A percentile compares a stretch with the other conserved stretches of the same genome.
phyloP scores from a whole-genome alignment of 495 filamentous ascomycete genomes.

The Penicillium ucsense region DNA sequence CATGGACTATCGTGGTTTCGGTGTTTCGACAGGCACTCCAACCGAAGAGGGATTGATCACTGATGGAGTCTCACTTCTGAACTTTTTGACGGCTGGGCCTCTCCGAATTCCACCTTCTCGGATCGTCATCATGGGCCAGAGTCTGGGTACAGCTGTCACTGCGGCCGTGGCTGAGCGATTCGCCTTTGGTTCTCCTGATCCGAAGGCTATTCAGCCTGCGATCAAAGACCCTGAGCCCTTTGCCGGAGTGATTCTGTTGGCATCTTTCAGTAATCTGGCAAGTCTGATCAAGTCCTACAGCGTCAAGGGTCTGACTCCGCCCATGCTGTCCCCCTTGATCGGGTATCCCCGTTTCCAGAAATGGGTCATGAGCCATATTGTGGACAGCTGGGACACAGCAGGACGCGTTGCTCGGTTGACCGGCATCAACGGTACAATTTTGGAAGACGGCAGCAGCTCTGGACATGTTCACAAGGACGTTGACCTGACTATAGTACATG shows the following conservation, averaged over 20 bases:
- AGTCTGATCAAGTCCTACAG: slow-evolving; percentile 62
- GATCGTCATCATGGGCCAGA: slow-evolving; percentile 81
- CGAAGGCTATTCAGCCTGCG: slow-evolving; percentile 25
- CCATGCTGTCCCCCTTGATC: slow-evolving; percentile 65
- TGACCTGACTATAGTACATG: slow-evolving; percentile 65
- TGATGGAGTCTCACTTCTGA: slow-evolving; percentile 62
- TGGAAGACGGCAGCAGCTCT: slow-evolving; percentile 10
- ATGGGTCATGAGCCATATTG: slow-evolving; percentile 36
- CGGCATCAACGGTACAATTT: slow-evolving; percentile 14
- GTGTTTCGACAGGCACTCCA: slow-evolving; percentile 67
- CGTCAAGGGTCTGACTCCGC: slow-evolving; percentile 67
- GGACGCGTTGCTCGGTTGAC: slow-evolving; percentile 37
- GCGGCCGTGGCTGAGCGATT: slow-evolving; percentile 63
- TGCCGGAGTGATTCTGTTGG: slow-evolving; percentile 67
- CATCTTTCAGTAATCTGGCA: slow-evolving; percentile 67
- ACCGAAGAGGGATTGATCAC: slow-evolving; percentile 73
- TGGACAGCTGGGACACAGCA: slow-evolving; percentile 48
- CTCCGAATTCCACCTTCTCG: slow-evolving; percentile 50
- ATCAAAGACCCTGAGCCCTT: slow-evolving; percentile 39
- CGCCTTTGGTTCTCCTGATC: slow-evolving; percentile 33
- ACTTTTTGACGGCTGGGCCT: slow-evolving; percentile 42
- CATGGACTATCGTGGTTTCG: slow-evolving; percentile 88
- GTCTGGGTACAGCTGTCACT: slow-evolving; percentile 78
- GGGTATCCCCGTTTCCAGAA: slow-evolving; percentile 43
- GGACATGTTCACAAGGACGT: slow-evolving; percentile 40